Base-by-base conservation (phyloP, 306 rosid genomes). In the Prunus mume region DNA sequence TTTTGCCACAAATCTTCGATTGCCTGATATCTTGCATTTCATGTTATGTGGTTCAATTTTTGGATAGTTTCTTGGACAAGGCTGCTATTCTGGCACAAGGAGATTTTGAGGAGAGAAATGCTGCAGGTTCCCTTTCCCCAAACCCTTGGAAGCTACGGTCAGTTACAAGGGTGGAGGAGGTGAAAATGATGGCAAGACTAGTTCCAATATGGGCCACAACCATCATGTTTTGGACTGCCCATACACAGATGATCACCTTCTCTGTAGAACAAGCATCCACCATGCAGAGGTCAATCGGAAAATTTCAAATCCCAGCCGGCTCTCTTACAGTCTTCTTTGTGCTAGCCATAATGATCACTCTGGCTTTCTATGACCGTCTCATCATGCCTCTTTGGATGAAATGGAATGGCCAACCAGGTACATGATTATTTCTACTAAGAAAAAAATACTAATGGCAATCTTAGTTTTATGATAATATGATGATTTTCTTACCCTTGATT, bases 161-260 rank as follows among this genome's bases (percentile, higher is more conserved):
- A 14, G 75, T 90, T 72, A 90, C 95, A 83, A 89, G 90, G 75
- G 87, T 92, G 13, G 98, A 94, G 80, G 98, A 94, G 79, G 97
- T 92, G 80, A 94, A 94, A 82, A 94, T 92, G 98, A 80, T 94
- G 91, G 81, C 75, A 58, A 90, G 89, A 47, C 83, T 94, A 30
- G 80, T 92, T n/a, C 98, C 98, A 24, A 81, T 92, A 81, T 94
- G 97, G 98, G 97, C 95, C 61, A 94, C 98, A 43, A 90, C 98
- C 81, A 94, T 94, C 75, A 79, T 92, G 78, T 94, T 94, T 80
- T 94, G 98, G 98, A 94, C 97, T 50, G 75, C 91, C 5, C 88
- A 94, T 18, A 96, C 98, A 17, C 98, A 94, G 74, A 80, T 94
- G 97, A 86, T 94, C 71, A 94, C 98, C 56, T 94, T 92, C 83